Conservation (phyloP, 495 filamentous ascomycete genomes). For the Paragyromitra xinjiangensis region DNA sequence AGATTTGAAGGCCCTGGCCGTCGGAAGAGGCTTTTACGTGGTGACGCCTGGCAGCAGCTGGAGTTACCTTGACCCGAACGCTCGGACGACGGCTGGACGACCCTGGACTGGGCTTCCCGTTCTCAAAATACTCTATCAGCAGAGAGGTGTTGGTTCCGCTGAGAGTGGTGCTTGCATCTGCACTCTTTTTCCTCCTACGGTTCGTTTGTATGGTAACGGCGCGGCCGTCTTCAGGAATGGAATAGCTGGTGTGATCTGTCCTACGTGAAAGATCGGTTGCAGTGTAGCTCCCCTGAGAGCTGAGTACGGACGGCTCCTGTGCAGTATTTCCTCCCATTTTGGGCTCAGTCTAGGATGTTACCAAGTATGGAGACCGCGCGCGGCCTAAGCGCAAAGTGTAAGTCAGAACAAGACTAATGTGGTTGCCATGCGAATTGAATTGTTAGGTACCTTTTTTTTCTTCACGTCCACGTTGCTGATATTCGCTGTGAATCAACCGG, state of each 20-base stretch:
- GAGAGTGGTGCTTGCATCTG: constrained; percentile 57
- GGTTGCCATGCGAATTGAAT: constrained; percentile 49
- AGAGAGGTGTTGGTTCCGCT: constrained; percentile 71
- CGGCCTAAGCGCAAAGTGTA: constrained; percentile 44
- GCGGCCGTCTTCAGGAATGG: constrained; percentile 93
- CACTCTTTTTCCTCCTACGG: constrained; percentile 68
- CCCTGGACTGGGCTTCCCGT: constrained; percentile 70
- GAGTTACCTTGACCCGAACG: constrained; percentile 93
- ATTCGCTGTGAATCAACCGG: constrained; percentile 49
- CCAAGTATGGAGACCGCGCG: constrained; percentile 40
- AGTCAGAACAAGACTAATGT: constrained; percentile 44
- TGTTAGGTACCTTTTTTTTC: constrained; percentile 52
- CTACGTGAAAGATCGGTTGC: constrained; percentile 60
- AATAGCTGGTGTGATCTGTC: constrained; percentile 84
- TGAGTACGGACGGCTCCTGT: constrained; percentile 51
- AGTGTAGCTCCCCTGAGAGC: constrained; percentile 55
- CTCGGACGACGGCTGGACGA: constrained; percentile 76
- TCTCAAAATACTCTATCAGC: constrained; percentile 98
- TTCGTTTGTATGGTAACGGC: constrained; percentile 85
- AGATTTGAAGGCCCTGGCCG: constrained; percentile 51
- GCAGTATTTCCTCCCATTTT: constrained; percentile 53
- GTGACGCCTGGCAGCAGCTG: constrained; percentile 64
- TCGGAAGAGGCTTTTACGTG: constrained; percentile 54
- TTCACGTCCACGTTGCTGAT: constrained; percentile 50
- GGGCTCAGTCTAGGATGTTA: constrained; percentile 27